Conservation (phyloP, 2,329 filamentous ascomycete species). For the Zelopaecilomyces penicillatus region DNA sequence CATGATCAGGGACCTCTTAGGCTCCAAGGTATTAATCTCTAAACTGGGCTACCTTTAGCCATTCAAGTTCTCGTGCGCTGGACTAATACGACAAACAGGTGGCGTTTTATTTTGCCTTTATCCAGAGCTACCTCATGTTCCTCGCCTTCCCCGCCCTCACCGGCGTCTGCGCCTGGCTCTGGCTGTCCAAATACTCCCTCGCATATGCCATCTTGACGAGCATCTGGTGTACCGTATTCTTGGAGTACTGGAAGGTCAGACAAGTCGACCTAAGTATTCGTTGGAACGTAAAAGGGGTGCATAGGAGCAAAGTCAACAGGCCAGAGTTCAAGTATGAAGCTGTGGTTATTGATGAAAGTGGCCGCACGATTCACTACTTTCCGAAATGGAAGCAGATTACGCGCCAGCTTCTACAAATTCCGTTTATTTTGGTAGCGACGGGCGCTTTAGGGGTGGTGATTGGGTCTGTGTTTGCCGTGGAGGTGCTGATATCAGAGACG, state of each 20-base stretch:
- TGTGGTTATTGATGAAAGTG: constrained; percentile 52
- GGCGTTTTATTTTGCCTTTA: constrained; percentile 77
- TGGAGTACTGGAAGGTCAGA: constrained; percentile 74
- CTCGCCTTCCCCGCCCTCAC: constrained; percentile 61
- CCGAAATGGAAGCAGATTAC: constrained; percentile 55
- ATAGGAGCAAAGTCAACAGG: constrained; percentile 56
- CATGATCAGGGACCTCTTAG: constrained; percentile 52
- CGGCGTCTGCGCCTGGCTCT: constrained; percentile 59
- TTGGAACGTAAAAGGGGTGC: constrained; percentile 65
- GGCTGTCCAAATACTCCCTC: constrained; percentile 62
- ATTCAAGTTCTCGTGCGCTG: too few species aligned
- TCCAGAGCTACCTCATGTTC: constrained; percentile 66
- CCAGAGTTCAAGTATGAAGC: constrained; percentile 57
- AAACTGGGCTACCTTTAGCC: neutral
- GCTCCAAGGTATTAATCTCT: constrained; percentile 48
- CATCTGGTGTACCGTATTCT: constrained; percentile 64
- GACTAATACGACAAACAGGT: constrained; percentile 33
- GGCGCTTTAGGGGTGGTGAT: constrained; percentile 58
- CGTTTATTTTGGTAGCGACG: constrained; percentile 55
- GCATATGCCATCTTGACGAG: constrained; percentile 59
- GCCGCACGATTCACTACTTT: constrained; percentile 54
- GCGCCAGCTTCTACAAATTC: constrained; percentile 60
- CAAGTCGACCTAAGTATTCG: constrained; percentile 63
- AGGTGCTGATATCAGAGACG: constrained; percentile 67
- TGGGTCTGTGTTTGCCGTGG: constrained; percentile 60